phyloP scores from a whole-genome alignment of 108 stramenopile species.

The Cyclotella sp. region DNA sequence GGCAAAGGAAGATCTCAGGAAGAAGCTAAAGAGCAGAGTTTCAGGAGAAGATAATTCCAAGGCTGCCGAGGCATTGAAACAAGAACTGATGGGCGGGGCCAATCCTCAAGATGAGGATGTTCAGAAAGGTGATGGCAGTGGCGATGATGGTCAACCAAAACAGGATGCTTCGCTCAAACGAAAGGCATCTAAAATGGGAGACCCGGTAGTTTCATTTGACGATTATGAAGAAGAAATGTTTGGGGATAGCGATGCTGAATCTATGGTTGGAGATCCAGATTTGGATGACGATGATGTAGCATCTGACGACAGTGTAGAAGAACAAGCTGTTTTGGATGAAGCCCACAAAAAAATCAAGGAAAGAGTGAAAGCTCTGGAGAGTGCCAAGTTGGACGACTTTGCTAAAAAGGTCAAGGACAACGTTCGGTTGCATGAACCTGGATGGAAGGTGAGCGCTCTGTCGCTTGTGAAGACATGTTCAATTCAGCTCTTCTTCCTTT shows the following conservation, averaged over 20 bases:
- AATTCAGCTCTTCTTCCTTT: conserved; percentile 4
- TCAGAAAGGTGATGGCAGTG: conserved; percentile 25
- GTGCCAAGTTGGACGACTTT: conserved; percentile 81
- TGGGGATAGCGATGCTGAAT: conserved; percentile 51
- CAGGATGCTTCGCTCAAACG: conserved; percentile 38
- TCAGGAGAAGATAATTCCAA: conserved; percentile 63
- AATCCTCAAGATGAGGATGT: conserved; percentile 24
- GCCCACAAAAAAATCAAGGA: conserved; percentile 69
- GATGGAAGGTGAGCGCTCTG: conserved; percentile 86
- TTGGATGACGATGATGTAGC: conserved; percentile 56
- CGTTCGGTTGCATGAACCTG: conserved; percentile 92
- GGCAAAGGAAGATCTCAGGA: conserved; percentile 56
- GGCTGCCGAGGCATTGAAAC: conserved; percentile 72
- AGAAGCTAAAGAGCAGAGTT: conserved; percentile 59
- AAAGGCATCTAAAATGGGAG: conserved; percentile 47
- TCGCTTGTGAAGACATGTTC: background rate
- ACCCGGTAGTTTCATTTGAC: conserved; percentile 24
- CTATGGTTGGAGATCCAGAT: conserved; percentile 40
- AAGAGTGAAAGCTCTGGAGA: conserved; percentile 72
- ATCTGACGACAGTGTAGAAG: conserved; percentile 55
- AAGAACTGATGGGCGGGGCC: conserved; percentile 38
- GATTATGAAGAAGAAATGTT: conserved; percentile 61
- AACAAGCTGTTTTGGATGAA: conserved; percentile 38
- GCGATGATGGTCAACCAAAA: conserved; percentile 28
- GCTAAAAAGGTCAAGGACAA: conserved; percentile 88